Evolutionary conservation across 345 rosid genomes (phyloP), one percentile per base, ranked within the genome.

Genomic region (Adansonia digitata): DNA sequence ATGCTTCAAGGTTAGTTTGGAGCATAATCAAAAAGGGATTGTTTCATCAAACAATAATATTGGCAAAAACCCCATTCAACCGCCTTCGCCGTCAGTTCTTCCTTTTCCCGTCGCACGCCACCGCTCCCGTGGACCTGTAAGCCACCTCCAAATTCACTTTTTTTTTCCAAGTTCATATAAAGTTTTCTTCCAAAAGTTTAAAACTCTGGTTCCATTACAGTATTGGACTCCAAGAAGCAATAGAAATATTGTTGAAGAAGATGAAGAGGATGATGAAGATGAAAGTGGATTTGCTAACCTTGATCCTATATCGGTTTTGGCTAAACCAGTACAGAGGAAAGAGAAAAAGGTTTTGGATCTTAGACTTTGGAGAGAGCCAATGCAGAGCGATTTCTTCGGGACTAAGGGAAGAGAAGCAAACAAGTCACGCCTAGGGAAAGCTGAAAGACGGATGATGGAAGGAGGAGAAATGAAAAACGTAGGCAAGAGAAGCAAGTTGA

Each of bases 31-130:
- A 94, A 78, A 92, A 86, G 85, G 97, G 87, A 69, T 85, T 63
- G 48, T 45, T 64, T 63, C n/a, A n/a, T n/a, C 89, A 2, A 85
- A 79, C 42, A 69, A 51, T 55, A 52, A 71, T 74, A 62, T 73
- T 49, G n/a, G 34, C 67, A 80, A 77, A 74, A n/a, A n/a, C n/a
- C 82, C 81, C n/a, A 83, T 80, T 57, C 83, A 76, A 12, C 91
- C 94, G 0, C 97, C 97, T n/a, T 22, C 83, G 77, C 60, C 88
- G 79, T 48, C 92, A 29, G 87, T 87, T 79, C 83, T 92, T 35
- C 88, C 98, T 46, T 94, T 94, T 71, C 97, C 97, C 2, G 87
- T 88, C 10, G 94, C 94, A 77, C 97, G 98, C 68, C 98, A 91
- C 87, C 94, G 98, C 43, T 89, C 97, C 60, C 89, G 87, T 52